phyloP scores from a whole-genome alignment of 768 basidiomycete species.

The Lyophyllum decastes region DNA sequence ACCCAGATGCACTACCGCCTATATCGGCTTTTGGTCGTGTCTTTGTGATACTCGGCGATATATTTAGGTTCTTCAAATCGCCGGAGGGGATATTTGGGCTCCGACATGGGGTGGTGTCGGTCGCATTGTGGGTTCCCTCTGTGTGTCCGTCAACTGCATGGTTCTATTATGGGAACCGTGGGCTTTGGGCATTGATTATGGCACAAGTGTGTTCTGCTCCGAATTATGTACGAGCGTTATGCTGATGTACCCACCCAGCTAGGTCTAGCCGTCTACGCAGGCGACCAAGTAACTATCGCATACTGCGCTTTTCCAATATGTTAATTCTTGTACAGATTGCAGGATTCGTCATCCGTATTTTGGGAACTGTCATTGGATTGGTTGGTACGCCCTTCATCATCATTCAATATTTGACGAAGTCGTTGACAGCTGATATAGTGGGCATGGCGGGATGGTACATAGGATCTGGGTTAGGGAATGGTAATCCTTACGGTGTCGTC shows the following conservation, averaged over 20 bases:
- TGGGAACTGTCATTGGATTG: slow-evolving; percentile 35
- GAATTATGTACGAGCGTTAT: neutral
- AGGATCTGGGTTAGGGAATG: slow-evolving; percentile 35
- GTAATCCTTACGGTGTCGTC: slow-evolving; percentile 44
- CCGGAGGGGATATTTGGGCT: slow-evolving; percentile 43
- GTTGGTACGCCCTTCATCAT: slow-evolving; percentile 25
- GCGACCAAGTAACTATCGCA: slow-evolving; percentile 35
- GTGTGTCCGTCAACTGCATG: slow-evolving; percentile 37
- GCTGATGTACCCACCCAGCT: slow-evolving; percentile 19
- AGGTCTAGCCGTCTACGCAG: slow-evolving; percentile 42
- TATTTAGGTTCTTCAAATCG: slow-evolving; percentile 40
- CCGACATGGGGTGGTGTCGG: slow-evolving; percentile 37
- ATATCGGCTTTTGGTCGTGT: slow-evolving; percentile 33
- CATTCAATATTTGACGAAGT: neutral
- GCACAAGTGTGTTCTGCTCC: slow-evolving; percentile 31
- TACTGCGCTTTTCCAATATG: too few species aligned
- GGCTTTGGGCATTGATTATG: slow-evolving; percentile 49
- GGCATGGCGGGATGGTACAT: slow-evolving; percentile 49
- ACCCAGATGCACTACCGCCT: slow-evolving; percentile 47
- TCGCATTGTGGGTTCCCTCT: slow-evolving; percentile 44
- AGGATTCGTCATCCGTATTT: slow-evolving; percentile 33
- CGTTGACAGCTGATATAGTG: slow-evolving; percentile 16
- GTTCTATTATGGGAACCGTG: slow-evolving; percentile 45
- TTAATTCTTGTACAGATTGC: slow-evolving; percentile 33
- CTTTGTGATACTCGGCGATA: slow-evolving; percentile 29